Evolutionary conservation across 306 rosid genomes (phyloP).

Genomic region (Lathyrus tuberosus): DNA sequence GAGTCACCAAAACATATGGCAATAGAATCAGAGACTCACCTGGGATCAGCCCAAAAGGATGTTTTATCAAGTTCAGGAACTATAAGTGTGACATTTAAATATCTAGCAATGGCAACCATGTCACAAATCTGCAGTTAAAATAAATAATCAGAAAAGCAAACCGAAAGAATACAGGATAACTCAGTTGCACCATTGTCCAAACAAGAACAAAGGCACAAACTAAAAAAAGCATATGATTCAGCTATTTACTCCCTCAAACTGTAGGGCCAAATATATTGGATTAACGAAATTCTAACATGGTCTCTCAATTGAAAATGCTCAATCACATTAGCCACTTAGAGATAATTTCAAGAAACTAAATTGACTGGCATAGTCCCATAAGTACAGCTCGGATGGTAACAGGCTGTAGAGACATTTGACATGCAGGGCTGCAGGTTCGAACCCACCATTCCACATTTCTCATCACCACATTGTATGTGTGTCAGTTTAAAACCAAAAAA

Average conservation of each 20-base stretch:
- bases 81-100: slow-evolving; percentile 86
- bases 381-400: no score
- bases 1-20: not conserved
- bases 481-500: no score
- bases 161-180: not conserved
- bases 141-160: slow-evolving; percentile 1
- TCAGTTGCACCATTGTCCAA: not conserved
- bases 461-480: no score
- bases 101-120: slow-evolving; percentile 95
- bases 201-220: not conserved
- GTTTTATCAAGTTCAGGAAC: slow-evolving; percentile 92
- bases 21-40: slow-evolving; percentile 51
- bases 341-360: not conserved
- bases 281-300: not conserved
- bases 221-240: not conserved
- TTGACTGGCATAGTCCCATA: not conserved
- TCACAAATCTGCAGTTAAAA: slow-evolving; percentile 78
- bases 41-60: slow-evolving; percentile 99
- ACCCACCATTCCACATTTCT: no score
- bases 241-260: not conserved
- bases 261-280: not conserved
- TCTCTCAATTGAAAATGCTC: not conserved
- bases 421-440: no score
- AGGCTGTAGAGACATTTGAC: no score
- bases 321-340: not conserved